Conservation (phyloP, 768 basidiomycete species). For the Rhizopogon salebrosus region DNA sequence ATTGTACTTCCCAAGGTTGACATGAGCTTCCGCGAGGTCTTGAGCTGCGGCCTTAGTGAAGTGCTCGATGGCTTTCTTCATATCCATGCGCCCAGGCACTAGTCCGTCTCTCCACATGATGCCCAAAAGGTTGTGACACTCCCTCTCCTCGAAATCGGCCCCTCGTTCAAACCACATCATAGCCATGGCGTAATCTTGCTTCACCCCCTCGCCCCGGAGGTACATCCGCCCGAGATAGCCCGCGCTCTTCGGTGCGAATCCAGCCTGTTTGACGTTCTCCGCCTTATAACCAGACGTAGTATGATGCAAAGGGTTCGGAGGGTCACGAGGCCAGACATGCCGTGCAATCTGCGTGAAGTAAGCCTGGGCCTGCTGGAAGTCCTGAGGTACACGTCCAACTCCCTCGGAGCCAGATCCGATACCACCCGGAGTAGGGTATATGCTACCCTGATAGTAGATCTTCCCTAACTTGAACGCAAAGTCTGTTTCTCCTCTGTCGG, state of each 20-base stretch:
- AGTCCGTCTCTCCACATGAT: constrained; percentile 92
- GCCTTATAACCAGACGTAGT: constrained; percentile 40
- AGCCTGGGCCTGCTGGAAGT: constrained; percentile 66
- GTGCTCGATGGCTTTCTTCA: constrained; percentile 54
- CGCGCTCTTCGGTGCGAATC: constrained; percentile 73
- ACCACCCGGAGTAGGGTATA: constrained; percentile 77
- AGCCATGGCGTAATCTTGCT: constrained; percentile 66
- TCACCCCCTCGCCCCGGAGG: constrained; percentile 87
- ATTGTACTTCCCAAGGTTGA: constrained; percentile 82
- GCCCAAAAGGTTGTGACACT: constrained; percentile 86
- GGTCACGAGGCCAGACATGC: constrained; percentile 84
- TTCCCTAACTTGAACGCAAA: constrained; percentile 93
- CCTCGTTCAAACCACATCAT: constrained; percentile 96
- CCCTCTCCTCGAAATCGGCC: constrained; percentile 72
- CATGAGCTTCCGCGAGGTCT: constrained; percentile 89
- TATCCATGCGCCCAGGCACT: constrained; percentile 61
- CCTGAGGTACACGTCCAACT: constrained; percentile 82
- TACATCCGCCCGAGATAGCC: constrained; percentile 93
- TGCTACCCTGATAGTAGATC: constrained; percentile 93
- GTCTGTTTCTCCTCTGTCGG: constrained; percentile 84
- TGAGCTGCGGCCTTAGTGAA: constrained; percentile 80
- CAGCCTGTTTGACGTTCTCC: constrained; percentile 45
- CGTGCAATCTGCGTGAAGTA: constrained; percentile 87
- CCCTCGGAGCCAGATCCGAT: constrained; percentile 85
- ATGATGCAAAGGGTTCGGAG: constrained; percentile 46